Evolutionary conservation across 371 early-diverging fungal species (phyloP), one percentile per base, ranked within the genome.

Genomic region (Mucor sp.): DNA sequence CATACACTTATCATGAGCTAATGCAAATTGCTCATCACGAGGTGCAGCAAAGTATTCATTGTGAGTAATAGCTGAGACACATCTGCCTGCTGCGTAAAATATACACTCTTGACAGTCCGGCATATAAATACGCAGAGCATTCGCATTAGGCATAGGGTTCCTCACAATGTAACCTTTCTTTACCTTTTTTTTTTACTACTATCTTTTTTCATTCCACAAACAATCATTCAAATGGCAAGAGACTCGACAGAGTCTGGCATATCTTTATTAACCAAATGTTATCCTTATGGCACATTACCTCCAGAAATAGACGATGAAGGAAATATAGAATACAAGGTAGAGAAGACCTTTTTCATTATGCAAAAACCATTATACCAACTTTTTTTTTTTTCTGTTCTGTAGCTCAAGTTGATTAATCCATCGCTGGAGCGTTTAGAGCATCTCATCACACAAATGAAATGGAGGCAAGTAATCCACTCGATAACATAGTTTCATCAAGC

Each of bases 401-500:
- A 88, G 90, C 85, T 94, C 37, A 94, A 94, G 74, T 81, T 96
- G 55, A 78, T 93, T n/a, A 83, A 90, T 27, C 88, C 90, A 5
- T 80, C 92, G 0, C 75, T 81, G 6, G 89, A 91, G 63, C 85
- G 95, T 8, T 71, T 94, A 35, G 90, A 91, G 62, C 96, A 95
- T 63, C 78, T 97, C 11, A 88, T 94, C n/a, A 96, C 95, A 2
- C 95, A 96, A 81, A 78, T 96, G 66, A 93, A 94, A 67, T 95
- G 96, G 94, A 85, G 97, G 91, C 85, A 72, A 37, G 41, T 47
- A 4, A 7, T 8, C 12, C 6, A 5, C 0, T 17, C 33, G 28
- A 9, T 14, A 23, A 11, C 1, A 15, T 4, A 5, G 1, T 14
- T 17, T 15, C 4, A 41, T 4, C 17, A 15, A 41, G 9, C 41